phyloP scores from a whole-genome alignment of 2,329 filamentous ascomycete genomes.

The Lasiodiplodia sp. region DNA sequence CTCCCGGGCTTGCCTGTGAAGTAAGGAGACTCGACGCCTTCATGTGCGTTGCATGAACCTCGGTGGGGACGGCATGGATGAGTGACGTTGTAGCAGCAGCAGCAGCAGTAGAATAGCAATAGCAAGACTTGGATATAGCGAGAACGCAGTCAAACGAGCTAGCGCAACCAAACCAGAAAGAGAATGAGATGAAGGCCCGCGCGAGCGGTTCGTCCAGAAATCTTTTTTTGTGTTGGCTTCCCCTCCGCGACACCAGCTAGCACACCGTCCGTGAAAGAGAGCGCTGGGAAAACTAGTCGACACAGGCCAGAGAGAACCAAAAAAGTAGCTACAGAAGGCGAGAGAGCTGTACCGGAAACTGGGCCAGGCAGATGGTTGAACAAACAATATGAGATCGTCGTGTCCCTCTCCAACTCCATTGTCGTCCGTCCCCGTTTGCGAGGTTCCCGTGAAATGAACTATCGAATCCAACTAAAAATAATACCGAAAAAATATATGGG shows the following conservation, averaged over 20 bases:
- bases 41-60: constrained; percentile 9
- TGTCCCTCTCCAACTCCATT: not conserved
- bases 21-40: constrained; percentile 12
- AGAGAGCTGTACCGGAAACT: constrained; percentile 34
- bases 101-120: constrained; percentile 2
- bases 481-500: constrained; percentile 14
- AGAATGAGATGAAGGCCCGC: constrained; percentile 41
- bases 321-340: constrained; percentile 28
- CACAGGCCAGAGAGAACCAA: constrained; percentile 15
- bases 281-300: constrained; percentile 11
- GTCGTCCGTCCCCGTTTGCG: not conserved
- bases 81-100: constrained; percentile 20
- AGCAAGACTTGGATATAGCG: constrained; percentile 19
- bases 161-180: constrained; percentile 1
- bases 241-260: constrained; percentile 17
- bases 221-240: constrained; percentile 27
- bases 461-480: constrained; percentile 20
- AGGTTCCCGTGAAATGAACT: constrained; percentile 11
- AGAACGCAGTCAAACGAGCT: constrained; percentile 1
- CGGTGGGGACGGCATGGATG: constrained; percentile 5
- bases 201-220: constrained; percentile 45
- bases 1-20: constrained; percentile 13
- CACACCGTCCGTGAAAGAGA: not conserved
- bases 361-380: constrained; percentile 14
- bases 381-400: constrained; percentile 3